Evolutionary conservation across 441 rosid genomes (phyloP).

Genomic region (Raphanus hybrid): DNA sequence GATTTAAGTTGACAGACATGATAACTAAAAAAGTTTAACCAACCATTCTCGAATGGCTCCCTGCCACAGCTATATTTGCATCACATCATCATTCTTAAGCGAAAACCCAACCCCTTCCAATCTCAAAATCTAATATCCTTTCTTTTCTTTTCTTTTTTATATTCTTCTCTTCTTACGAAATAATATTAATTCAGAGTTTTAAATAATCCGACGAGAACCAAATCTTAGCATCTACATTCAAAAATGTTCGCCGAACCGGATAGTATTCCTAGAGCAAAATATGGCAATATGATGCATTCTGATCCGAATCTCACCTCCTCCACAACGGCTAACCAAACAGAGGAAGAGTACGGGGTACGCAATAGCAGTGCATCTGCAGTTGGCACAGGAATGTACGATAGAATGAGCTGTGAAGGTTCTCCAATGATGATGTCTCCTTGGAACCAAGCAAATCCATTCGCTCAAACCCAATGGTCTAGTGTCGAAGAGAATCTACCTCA

Average conservation of each 20-base stretch:
- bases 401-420: slow-evolving; percentile 84
- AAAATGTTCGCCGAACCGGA: slow-evolving; percentile 50
- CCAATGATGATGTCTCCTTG: slow-evolving; percentile 97
- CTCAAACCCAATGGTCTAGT: slow-evolving; percentile 50
- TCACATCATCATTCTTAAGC: slow-evolving; percentile 35
- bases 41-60: slow-evolving; percentile 13
- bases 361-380: slow-evolving; percentile 74
- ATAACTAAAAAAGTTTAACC: slow-evolving; percentile 25
- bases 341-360: slow-evolving; percentile 59
- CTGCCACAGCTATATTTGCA: slow-evolving; percentile 41
- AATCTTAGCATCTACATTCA: background rate
- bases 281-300: slow-evolving; percentile 53
- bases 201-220: slow-evolving; percentile 12
- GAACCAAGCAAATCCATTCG: slow-evolving; percentile 70
- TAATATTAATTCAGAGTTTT: background rate
- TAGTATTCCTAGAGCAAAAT: slow-evolving; percentile 55
- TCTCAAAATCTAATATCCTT: slow-evolving; percentile 6
- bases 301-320: slow-evolving; percentile 64
- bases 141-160: background rate
- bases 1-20: slow-evolving; percentile 23
- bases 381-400: slow-evolving; percentile 52
- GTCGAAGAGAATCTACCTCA: slow-evolving; percentile 50
- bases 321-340: slow-evolving; percentile 32
- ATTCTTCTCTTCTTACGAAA: background rate
- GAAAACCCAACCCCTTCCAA: slow-evolving; percentile 21